Percentiles rank a stretch among this genome's conserved stretches.
These are phyloP conservation scores for Colletotrichum orbiculare DNA, from an alignment of 2,329 filamentous ascomycete genomes.

Conservation along the genomic window DNA sequence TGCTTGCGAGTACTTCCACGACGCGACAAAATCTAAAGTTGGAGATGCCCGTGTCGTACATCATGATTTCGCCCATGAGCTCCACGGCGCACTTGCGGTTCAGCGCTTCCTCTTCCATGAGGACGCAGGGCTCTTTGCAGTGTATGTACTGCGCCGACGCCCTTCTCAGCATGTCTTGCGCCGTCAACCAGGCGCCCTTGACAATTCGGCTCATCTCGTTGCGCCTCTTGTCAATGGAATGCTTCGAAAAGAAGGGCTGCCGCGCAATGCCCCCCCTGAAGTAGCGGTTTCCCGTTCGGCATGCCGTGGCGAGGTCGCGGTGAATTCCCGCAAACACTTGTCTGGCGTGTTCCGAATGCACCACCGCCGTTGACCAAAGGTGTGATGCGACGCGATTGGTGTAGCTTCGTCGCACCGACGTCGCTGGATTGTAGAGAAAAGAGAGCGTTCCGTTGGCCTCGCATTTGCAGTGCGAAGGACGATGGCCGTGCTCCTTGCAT, in stretches of 20 bases:
- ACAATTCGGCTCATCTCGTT: constrained; percentile 5
- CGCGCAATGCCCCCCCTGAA: constrained; percentile 25
- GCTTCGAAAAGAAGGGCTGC: constrained; percentile 24
- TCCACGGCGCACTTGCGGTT: constrained; percentile 14
- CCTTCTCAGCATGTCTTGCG: background rate
- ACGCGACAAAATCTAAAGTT: constrained; percentile 15
- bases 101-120: constrained; percentile 1
- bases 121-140: constrained; percentile 22
- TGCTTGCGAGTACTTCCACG: background rate
- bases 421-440: constrained; percentile 35
- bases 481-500: constrained; percentile 34
- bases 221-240: constrained; percentile 9
- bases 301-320: constrained; percentile 4
- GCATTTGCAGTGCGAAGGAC: constrained; percentile 25
- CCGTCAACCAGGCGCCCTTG: background rate
- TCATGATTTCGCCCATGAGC: constrained; percentile 22
- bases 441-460: constrained; percentile 27
- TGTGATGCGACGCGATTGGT: constrained; percentile 11
- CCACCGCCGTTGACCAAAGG: constrained; percentile 7
- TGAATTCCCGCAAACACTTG: constrained; percentile 9
- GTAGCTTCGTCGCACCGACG: constrained; percentile 23
- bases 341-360: background rate
- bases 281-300: constrained; percentile 12
- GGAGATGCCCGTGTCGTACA: constrained; percentile 29
- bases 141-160: background rate